Conservation (phyloP, 2,329 filamentous ascomycete genomes). For the Penicillium sp. region DNA sequence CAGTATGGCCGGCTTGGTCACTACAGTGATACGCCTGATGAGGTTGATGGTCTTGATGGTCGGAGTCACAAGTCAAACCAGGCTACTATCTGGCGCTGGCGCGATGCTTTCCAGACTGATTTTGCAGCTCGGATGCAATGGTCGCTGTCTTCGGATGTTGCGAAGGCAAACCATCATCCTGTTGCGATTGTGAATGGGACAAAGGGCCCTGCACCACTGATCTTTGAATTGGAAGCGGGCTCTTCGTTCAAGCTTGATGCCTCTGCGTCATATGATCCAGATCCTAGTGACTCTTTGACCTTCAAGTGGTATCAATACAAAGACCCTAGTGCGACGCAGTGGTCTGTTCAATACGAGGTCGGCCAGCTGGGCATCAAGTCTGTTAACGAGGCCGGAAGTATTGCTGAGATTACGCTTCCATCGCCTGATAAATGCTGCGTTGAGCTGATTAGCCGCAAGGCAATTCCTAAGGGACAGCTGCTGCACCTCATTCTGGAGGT, state of each 20-base stretch:
- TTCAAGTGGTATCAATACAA: conserved; percentile 28
- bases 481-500: conserved; percentile 26
- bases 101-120: conserved; percentile 54
- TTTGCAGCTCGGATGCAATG: conserved; percentile 53
- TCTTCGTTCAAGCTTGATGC: conserved; percentile 23
- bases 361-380: conserved; percentile 14
- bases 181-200: conserved; percentile 20
- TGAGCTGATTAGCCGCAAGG: conserved; percentile 15
- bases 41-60: conserved; percentile 34
- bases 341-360: conserved; percentile 17
- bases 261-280: conserved; percentile 22
- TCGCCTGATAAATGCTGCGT: conserved; percentile 20
- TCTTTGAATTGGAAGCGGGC: conserved; percentile 17
- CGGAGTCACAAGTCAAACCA: conserved; percentile 42
- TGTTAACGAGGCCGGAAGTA: conserved; percentile 10
- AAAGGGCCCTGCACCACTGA: conserved; percentile 12
- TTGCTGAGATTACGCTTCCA: conserved; percentile 20
- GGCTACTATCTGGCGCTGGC: conserved; percentile 57
- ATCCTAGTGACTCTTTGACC: conserved; percentile 20
- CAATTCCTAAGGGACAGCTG: conserved; percentile 15
- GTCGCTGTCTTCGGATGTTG: conserved; percentile 35
- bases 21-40: background rate
- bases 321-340: conserved; percentile 21
- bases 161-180: conserved; percentile 26
- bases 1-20: conserved; percentile 12